Evolutionary conservation across 2,329 filamentous ascomycete genomes (phyloP), one percentile per base, ranked within the genome.

Genomic region (Fusarium annulatum): DNA sequence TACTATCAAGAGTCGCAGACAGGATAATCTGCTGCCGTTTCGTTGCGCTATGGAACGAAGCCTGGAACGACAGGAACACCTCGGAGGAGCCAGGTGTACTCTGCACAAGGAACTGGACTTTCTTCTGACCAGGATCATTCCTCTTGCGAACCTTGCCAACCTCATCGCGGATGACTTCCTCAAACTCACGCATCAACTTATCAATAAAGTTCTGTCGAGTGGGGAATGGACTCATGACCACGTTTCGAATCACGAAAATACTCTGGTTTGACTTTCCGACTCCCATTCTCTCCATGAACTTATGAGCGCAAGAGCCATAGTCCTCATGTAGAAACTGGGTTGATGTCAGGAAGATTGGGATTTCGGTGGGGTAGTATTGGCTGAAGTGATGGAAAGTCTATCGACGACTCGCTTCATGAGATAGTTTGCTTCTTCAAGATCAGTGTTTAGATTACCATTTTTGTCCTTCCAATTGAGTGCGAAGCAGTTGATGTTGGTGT

Each of bases 361-460:
- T 83, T 16, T 80, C 78, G 12, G 80, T 80, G 2, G 82, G 82
- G 10, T 85, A 9, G 84, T 82, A 15, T 80, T 76, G 0, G 81
- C 80, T 1, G 80, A 81, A 23, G 82, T 83, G 36, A 86, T 82
- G 0, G 84, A 86, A 1, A 87, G 70, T 2, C 72, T 76, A 41
- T 86, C 78, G 3, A 86, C 79, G 14, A 87, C 82, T 8, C 82
- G 78, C 64, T 80, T 80, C 81, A 85, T 87, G 28, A 87, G 79
- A 66, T 86, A 85, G 64, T 87, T 87, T 8, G 85, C 85, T 69
- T 86, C 85, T 64, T 85, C 84, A 5, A 86, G 77, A 49, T 86
- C 84, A 0, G 75, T 77, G 66, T 87, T 87, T 21, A 85, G 76
- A 0, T 48, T 76, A 1, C 83, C 84, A 19, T 86, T 71, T 2